Base-by-base conservation (phyloP, 2,329 filamentous ascomycete species). In the Thelonectria discophora region DNA sequence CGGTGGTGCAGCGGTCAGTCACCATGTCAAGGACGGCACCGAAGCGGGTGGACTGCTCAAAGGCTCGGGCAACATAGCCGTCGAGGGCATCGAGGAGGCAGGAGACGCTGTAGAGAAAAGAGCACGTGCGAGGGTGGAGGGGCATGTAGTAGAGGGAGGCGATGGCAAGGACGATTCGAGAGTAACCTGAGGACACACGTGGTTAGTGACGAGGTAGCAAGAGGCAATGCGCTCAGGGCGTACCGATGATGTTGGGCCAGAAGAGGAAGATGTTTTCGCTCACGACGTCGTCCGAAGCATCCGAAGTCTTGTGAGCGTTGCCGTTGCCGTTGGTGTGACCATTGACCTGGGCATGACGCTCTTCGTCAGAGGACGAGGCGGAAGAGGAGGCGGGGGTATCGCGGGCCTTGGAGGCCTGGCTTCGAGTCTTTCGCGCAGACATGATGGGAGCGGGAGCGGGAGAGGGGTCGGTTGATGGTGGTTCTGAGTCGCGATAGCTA, bases 121-220 rank as follows among this genome's bases (percentile, higher is more conserved):
- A 94, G 81, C 94, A 98, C 39, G 94, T 97, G 72, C 94, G 90
- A n/a, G 94, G 94, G 78, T 99, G 95, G 55, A 98, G 87, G 53
- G 95, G 94, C 95, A 99, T 99, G 83, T 97, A 99, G 82, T 98
- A 97, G 68, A 99, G 88, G 27, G 95, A 97, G 49, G 91, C 92
- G 72, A 97, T 82, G 71, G 94, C 93, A 68, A 94, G 86, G 66
- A 94, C 80, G 73, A 95, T 90, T 72, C 92, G 89, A 60, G 81
- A 84, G 78, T 94, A 94, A 69, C 91, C 91, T 93, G 66, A 3
- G 39, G 37, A 57, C 30, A 54, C 56, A 46, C 48, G 52, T 65
- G 18, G 67, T 71, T 57, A 67, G 63, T 37, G 32, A 53, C 32
- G 34, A 37, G 48, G 56, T 48, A 43, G 54, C 27, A 30, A 30